Conservation (phyloP, 306 rosid genomes). For the Castanea crenata region DNA sequence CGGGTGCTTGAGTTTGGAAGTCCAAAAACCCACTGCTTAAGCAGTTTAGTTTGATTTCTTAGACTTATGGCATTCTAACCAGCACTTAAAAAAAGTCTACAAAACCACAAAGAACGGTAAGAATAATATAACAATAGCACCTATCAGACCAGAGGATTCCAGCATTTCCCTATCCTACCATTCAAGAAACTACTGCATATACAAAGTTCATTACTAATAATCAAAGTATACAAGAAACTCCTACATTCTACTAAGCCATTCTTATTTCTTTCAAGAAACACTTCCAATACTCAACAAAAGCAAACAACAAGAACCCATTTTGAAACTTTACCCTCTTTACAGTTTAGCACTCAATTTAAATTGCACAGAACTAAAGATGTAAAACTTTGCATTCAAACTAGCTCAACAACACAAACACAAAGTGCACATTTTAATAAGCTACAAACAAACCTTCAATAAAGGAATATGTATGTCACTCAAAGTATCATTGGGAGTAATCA, state of each 20-base stretch:
- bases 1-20: not conserved
- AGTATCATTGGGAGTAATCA: constrained; percentile 84
- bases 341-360: constrained; percentile 12
- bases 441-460: constrained; percentile 68
- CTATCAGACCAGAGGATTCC: not conserved
- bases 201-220: not conserved
- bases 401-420: constrained; percentile 9
- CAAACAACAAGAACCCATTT: not conserved
- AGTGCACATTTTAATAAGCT: not conserved
- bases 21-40: not conserved
- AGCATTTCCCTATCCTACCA: not conserved
- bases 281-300: not conserved
- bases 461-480: constrained; percentile 94
- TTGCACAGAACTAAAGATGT: constrained; percentile 15
- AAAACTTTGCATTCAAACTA: constrained; percentile 17
- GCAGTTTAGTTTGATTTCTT: not conserved
- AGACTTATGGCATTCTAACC: not conserved
- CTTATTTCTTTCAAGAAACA: not conserved
- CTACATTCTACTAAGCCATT: constrained; percentile 9
- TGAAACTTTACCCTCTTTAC: not conserved
- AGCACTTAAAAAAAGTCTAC: not conserved
- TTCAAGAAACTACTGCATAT: not conserved
- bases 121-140: not conserved
- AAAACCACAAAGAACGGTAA: not conserved
- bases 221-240: not conserved